Base-by-base conservation (phyloP, 148 eudicot species). In the Vaccinium myrtillus region DNA sequence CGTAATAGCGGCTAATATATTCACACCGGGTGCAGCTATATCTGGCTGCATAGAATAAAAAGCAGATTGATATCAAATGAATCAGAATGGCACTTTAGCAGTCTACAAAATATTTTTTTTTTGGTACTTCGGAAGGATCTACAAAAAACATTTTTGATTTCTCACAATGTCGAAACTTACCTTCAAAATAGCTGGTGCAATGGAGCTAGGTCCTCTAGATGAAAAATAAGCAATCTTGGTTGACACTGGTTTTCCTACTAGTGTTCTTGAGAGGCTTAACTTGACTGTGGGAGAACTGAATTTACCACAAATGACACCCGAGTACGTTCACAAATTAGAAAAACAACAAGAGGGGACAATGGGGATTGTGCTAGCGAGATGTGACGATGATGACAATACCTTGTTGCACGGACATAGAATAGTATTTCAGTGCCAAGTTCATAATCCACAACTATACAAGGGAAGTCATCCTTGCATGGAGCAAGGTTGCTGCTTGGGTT, bases 391-490 rank as follows among this genome's bases (percentile, higher is more conserved):
- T 10, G 39, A 69, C 18, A 69, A 43, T 69, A 69, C 39, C 43
- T 27, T 69, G 7, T 69, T 69, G 74, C 43, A 4, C 18, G 43
- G 43, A 69, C 30, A 39, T 69, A 69, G 16, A 69, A 25, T 7
- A 27, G 14, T 69, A 69, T 27, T 27, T 69, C 74, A 43, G 39
- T 69, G 74, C 74, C 74, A 69, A 69, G 39, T 30, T 69, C 74
- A 69, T 69, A 25, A n/a, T 69, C 74, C 74, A 69, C 74, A 69
- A 69, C 74, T 4, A 69, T 27, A 69, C 39, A 69, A 25, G 74
- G 69, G 74, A 69, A 69, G 74, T 69, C 74, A 13, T 13, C 16
- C 18, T 13, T 27, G 43, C 74, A 69, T 5, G 43, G 43, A 69
- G 18, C 43, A 5, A 69, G 30, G 43, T 0, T 69, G 74, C 39